Evolutionary conservation across 106 monocot genomes (phyloP).

Genomic region (Allium sativum): DNA sequence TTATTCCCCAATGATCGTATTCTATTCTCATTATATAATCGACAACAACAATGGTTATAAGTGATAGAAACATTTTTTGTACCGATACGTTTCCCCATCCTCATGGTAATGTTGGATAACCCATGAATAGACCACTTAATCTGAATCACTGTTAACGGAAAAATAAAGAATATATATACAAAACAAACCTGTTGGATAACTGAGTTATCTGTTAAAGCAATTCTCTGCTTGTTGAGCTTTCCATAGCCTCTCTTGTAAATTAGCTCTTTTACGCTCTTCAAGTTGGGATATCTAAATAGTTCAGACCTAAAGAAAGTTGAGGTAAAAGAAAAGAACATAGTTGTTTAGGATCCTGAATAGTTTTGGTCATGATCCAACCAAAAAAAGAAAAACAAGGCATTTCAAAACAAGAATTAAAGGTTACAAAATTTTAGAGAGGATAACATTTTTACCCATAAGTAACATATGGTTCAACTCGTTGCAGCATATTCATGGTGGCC

Average conservation of each 20-base stretch:
- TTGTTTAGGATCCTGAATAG: no score
- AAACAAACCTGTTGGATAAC: conserved; percentile 31
- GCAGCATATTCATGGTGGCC: conserved; percentile 42
- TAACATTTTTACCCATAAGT: conserved; percentile 29
- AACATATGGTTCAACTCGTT: conserved; percentile 44
- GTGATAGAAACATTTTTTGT: no score
- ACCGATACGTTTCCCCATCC: no score
- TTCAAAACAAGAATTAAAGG: no score
- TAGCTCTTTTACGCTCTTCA: conserved; percentile 36
- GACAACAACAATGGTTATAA: no score
- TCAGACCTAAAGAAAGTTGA: no score
- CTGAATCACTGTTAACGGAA: neutral
- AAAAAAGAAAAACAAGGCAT: no score
- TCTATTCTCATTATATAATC: no score
- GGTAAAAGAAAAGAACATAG: no score
- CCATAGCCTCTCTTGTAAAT: conserved; percentile 41
- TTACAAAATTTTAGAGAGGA: neutral
- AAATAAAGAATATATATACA: neutral
- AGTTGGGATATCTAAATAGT: conserved; percentile 24
- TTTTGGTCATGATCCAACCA: no score
- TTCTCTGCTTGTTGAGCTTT: conserved; percentile 39
- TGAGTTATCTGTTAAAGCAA: conserved; percentile 27
- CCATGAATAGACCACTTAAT: neutral
- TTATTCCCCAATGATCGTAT: no score
- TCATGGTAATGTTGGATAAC: no score